A percentile compares a stretch with the other conserved stretches of the same genome.
These are phyloP conservation scores for Penicillium sp. DNA, from an alignment of 2,329 filamentous ascomycete species.

Conservation along the genomic window DNA sequence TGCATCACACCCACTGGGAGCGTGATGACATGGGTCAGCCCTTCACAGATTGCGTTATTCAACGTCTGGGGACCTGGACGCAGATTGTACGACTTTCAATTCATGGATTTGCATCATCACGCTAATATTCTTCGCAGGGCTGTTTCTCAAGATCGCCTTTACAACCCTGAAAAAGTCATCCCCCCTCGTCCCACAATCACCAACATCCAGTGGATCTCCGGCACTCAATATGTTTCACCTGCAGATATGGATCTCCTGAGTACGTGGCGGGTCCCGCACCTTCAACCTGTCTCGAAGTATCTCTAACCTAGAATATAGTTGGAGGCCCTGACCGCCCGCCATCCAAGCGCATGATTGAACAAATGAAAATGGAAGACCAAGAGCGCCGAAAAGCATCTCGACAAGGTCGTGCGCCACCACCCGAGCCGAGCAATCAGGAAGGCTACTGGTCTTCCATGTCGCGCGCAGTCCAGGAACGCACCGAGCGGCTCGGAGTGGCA, in stretches of 20 bases:
- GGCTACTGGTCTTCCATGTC: slow-evolving; percentile 74
- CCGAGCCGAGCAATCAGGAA: slow-evolving; percentile 51
- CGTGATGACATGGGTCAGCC: slow-evolving; percentile 81
- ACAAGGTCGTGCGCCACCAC: slow-evolving; percentile 35
- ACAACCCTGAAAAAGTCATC: slow-evolving; percentile 68
- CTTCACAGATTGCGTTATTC: slow-evolving; percentile 77
- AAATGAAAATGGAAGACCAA: slow-evolving; percentile 69
- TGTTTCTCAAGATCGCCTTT: slow-evolving; percentile 63
- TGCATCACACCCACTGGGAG: slow-evolving; percentile 73
- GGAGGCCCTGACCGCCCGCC: slow-evolving; percentile 83
- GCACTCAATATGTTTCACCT: slow-evolving; percentile 84
- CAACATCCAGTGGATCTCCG: slow-evolving; percentile 93
- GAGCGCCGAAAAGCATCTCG: slow-evolving; percentile 42
- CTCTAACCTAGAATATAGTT: slow-evolving; percentile 43
- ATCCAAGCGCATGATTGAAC: slow-evolving; percentile 80
- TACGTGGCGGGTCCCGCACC: slow-evolving; percentile 26
- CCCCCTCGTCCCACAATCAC: slow-evolving; percentile 88
- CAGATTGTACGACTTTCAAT: slow-evolving; percentile 50
- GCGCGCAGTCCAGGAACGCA: slow-evolving; percentile 81
- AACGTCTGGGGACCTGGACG: slow-evolving; percentile 77
- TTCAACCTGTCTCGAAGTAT: not conserved
- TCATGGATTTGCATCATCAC: not conserved
- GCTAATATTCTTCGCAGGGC: slow-evolving; percentile 33
- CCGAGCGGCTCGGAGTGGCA: slow-evolving; percentile 77
- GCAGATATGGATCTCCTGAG: slow-evolving; percentile 82